Base-by-base conservation (phyloP, 2,329 filamentous ascomycete species). In the Berkeleyomyces rouxiae region DNA sequence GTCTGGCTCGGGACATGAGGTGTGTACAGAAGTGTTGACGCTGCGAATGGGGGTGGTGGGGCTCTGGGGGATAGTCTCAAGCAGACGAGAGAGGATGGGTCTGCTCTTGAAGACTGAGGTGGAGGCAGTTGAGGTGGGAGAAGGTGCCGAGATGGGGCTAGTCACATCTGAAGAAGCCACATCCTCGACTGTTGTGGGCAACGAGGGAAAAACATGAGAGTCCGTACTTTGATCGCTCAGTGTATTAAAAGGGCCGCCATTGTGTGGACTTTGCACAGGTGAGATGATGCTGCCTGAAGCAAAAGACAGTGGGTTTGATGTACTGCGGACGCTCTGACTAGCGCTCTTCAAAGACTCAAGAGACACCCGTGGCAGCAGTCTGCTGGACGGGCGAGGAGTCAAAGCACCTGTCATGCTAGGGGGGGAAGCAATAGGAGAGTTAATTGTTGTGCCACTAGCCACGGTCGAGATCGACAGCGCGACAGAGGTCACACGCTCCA, bases 31-130 rank as follows among this genome's bases (percentile, higher is more conserved):
- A 16, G 59, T 39, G 6, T 4, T 36, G 37, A 37, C 59, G 10
- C 46, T 31, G 4, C 60, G 46, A 7, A 58, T 44, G n/a, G 63
- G 63, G 33, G 51, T 59, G 5, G 63, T 65, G 44, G 63, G 63
- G 11, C 60, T 62, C 37, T 65, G 63, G 4, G 63, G 63, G 42
- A 65, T 65, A 4, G 63, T 65, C 55, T 65, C 63, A n/a, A 65
- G 42, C 33, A 65, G 63, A 39, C 63, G 63, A 13, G 63, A 62
- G 7, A 61, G 40, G n/a, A 65, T 62, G 11, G 44, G 36, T 43
- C 62, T 65, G 42, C 53, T 59, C 60, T 65, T 65, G 39, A 62
- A 43, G 7, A 59, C 40, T 42, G 61, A 42, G 7, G 31, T 42
- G 40, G 61, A 51, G 2, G 53, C n/a, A 39, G 37, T 13, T n/a